phyloP scores from a whole-genome alignment of 768 basidiomycete genomes.

The Fomitopsis pulvina region DNA sequence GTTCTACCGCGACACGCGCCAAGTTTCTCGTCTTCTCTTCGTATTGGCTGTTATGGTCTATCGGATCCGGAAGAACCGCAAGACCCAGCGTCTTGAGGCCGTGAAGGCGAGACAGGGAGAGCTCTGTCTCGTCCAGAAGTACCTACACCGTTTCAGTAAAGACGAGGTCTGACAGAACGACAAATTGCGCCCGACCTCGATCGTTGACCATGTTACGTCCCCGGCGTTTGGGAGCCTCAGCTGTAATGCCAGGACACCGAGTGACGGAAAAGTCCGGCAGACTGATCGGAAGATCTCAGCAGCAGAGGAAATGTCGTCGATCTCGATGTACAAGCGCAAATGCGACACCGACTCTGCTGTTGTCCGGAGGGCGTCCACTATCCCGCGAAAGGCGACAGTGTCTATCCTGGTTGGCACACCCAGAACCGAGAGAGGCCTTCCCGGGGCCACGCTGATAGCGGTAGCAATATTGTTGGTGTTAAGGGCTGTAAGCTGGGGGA shows the following conservation, averaged over 20 bases:
- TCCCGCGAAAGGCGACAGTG: not conserved
- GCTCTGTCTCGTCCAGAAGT: slow-evolving; percentile 11
- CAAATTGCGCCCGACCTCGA: slow-evolving; percentile 1
- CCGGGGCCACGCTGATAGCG: not conserved
- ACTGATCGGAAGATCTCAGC: not conserved
- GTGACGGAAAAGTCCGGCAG: not conserved
- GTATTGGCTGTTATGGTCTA: slow-evolving; percentile 1
- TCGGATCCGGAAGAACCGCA: slow-evolving; percentile 16
- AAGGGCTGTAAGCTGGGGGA: slow-evolving; percentile 18
- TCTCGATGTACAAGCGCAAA: slow-evolving; percentile 5
- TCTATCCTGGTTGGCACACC: slow-evolving; percentile 1
- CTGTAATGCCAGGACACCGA: not conserved
- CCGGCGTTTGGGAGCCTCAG: not conserved
- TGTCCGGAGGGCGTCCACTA: not conserved
- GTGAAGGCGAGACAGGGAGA: slow-evolving; percentile 6
- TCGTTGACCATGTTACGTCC: not conserved
- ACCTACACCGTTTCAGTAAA: slow-evolving; percentile 9
- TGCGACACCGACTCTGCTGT: not conserved
- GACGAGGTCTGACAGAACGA: not conserved
- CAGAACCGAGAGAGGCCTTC: slow-evolving; percentile 7
- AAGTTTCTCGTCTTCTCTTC: slow-evolving; percentile 9
- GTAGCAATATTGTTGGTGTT: slow-evolving; percentile 9
- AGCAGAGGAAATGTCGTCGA: not conserved
- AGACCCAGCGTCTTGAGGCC: slow-evolving; percentile 13
- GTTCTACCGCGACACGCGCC: slow-evolving; percentile 5